Base-by-base conservation (phyloP, 2,329 filamentous ascomycete species). In the Sporothrix pallida region DNA sequence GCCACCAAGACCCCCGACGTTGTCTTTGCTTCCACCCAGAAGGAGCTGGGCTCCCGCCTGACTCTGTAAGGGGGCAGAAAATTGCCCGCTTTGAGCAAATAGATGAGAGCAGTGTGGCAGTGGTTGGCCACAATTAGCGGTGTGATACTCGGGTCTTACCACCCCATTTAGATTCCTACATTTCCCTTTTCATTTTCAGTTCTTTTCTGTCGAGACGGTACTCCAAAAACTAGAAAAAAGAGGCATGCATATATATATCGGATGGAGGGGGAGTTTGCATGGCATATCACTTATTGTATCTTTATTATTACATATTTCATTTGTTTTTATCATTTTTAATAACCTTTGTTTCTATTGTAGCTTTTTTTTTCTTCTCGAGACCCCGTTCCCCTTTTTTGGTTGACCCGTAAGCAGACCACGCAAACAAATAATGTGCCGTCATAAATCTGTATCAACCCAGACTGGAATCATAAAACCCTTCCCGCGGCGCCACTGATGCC, bases 1-100 rank as follows among this genome's bases (percentile, higher is more conserved):
- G 93, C 95, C 44, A 91, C 90, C 37, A 87, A 89, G 60, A 79
- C 83, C 8, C 91, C 93, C 2, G 90, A 93, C 42, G 87, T 81
- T 42, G 89, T 91, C 68, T 90, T 87, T 79, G 80, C 81, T 76
- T 84, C 83, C 71, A 91, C 89, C 0, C 82, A 84, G 79, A 82
- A 82, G 79, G 83, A 84, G 78, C 81, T 91, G 67, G 81, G 80
- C 65, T 81, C 84, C 78, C 83, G 83, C 74, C 80, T 91, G 63
- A 86, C 87, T 52, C 82, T 86, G 69, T 85, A 69, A 71, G 37
- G 26, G 26, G 23, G 23, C 23, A 1, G 23, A 26, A 26, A 1
- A 3, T 26, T 26, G 23, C 23, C 23, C 23, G 23, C 23, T 26
- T 26, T 26, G 70, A 37, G 23, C 17, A 1, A 20, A 12, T 10